Percentiles rank a stretch among this genome's conserved stretches.
Evolutionary conservation across 2,329 filamentous ascomycete species (phyloP).

Genomic region (Scortechinia acanthostroma): DNA sequence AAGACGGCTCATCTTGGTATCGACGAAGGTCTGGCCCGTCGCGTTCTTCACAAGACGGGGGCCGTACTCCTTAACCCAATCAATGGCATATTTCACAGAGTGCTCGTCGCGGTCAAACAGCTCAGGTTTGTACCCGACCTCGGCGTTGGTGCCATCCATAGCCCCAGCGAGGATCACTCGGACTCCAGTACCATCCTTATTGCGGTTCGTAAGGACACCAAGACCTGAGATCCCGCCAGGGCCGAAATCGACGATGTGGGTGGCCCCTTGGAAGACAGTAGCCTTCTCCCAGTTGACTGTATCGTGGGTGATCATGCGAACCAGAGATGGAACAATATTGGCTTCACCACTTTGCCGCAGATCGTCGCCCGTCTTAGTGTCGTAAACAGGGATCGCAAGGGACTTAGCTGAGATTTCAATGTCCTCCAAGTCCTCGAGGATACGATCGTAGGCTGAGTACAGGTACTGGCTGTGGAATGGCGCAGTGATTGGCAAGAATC

Average conservation of each 20-base stretch:
- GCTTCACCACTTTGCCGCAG: conserved; percentile 9
- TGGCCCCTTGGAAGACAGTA: conserved; percentile 12
- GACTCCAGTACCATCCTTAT: conserved; percentile 18
- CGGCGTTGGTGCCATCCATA: conserved; percentile 8
- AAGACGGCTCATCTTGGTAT: conserved; percentile 27
- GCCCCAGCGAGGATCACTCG: conserved; percentile 15
- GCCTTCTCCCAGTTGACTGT: conserved; percentile 14
- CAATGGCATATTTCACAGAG: conserved; percentile 34
- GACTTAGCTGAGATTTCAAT: conserved; percentile 24
- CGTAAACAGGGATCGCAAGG: conserved; percentile 28
- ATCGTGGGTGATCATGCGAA: conserved; percentile 14
- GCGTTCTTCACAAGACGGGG: conserved; percentile 10
- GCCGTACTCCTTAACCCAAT: conserved; percentile 11
- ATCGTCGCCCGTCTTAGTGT: conserved; percentile 16
- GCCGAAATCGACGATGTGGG: conserved; percentile 22
- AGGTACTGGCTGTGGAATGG: conserved; percentile 29
- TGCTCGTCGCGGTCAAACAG: conserved; percentile 56
- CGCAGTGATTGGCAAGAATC: conserved; percentile 27
- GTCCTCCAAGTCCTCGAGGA: conserved; percentile 9
- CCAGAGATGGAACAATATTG: conserved; percentile 11
- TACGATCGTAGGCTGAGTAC: conserved; percentile 9
- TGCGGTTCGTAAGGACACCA: conserved; percentile 14
- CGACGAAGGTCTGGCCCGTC: conserved; percentile 9
- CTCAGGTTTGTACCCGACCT: conserved; percentile 12
- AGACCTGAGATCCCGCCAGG: conserved; percentile 16